phyloP scores from a whole-genome alignment of 805 yeast genomes.

The Zygotorulaspora sp. region DNA sequence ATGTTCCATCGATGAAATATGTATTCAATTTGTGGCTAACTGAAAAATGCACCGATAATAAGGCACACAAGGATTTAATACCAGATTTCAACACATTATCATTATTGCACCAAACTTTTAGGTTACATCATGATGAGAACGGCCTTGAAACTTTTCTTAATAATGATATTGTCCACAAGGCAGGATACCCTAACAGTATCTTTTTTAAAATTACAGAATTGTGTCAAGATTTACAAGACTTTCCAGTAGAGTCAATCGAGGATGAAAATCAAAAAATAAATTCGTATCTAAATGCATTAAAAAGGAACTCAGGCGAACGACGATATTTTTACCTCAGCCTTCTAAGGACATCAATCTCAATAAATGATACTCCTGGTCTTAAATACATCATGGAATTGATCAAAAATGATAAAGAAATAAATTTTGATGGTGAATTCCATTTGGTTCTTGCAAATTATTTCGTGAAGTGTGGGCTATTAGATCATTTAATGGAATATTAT shows the following conservation, averaged over 20 bases:
- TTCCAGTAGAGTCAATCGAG: background rate
- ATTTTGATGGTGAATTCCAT: constrained; percentile 17
- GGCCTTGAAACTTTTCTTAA: constrained; percentile 16
- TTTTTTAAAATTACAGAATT: constrained; percentile 18
- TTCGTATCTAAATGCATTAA: constrained; percentile 4
- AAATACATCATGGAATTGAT: constrained; percentile 13
- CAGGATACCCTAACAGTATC: constrained; percentile 17
- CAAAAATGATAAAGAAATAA: constrained; percentile 13
- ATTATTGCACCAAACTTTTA: constrained; percentile 23
- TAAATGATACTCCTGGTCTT: constrained; percentile 16
- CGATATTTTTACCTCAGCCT: constrained; percentile 16
- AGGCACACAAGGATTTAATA: constrained; percentile 1
- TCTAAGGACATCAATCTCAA: constrained; percentile 14
- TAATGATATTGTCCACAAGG: constrained; percentile 12
- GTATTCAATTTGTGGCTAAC: constrained; percentile 27
- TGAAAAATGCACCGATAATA: constrained; percentile 11
- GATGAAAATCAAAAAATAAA: constrained; percentile 8
- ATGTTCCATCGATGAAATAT: constrained; percentile 19
- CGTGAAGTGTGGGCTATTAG: constrained; percentile 20
- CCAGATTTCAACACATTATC: constrained; percentile 17
- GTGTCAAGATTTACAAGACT: constrained; percentile 12
- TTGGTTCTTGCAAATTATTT: constrained; percentile 21
- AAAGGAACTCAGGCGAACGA: constrained; percentile 6
- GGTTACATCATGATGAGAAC: constrained; percentile 10
- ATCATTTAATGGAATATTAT: constrained; percentile 18